Evolutionary conservation across 768 basidiomycete genomes (phyloP), one percentile per base, ranked within the genome.

Genomic region (Lactarius sp.): DNA sequence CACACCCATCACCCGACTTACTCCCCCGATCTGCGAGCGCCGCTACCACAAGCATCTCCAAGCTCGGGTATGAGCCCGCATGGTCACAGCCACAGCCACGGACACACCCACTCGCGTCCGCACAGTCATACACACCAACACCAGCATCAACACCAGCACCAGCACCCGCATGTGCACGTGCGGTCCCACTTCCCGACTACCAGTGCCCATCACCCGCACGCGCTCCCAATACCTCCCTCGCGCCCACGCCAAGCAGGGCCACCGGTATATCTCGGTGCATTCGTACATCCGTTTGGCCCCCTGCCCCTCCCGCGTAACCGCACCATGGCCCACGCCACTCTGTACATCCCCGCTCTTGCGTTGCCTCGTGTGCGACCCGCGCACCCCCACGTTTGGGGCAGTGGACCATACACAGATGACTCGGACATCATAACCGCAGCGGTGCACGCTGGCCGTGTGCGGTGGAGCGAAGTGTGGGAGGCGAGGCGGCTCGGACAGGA

Each of bases 381-480:
- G 6, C 80, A 73, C 34, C 84, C 83, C 14, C 80, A 79, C n/a
- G 77, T 90, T 20, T 90, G 88, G 88, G 88, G 88, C 56, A 87
- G 85, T 22, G 87, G 55, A 0, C 58, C 59, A 41, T 90, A 90
- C 74, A 90, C 88, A 0, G 88, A 90, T 73, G 88, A 90, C 73
- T 88, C 87, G 9, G 86, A 89, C 68, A 70, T 89, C 56, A 83
- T 88, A 69, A 70, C 86, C 46, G 86, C 85, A 60, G 87, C 85
- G 2, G 73, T 90, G 52, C 88, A 90, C 67, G 78, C 86, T 0
- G 88, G 88, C 7, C 71, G 76, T 53, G 70, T 80, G 39, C 74
- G 75, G 16, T 81, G 80, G 80, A 77, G 74, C 57, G 73, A 70
- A n/a, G 71, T 79, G 44, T 57, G 71, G 41, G 70, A 71, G 33